These are phyloP conservation scores for Rhizoclosmatium sp. DNA, from an alignment of 192 early-diverging fungal genomes.

Conservation along the genomic window DNA sequence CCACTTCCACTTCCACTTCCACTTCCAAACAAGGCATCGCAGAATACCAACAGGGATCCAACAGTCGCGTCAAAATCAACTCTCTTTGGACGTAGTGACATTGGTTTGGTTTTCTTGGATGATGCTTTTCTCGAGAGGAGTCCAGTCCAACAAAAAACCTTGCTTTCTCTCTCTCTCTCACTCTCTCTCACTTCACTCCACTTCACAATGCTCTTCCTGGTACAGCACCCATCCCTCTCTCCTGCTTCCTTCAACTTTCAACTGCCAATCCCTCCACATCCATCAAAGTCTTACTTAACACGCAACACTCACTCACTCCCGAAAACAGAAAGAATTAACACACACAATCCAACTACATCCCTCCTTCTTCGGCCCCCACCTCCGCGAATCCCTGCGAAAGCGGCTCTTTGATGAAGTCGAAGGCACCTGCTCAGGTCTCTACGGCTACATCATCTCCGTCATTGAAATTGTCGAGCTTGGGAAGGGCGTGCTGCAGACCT, in stretches of 20 bases:
- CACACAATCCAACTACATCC: constrained; percentile 96
- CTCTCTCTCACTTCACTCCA: neutral
- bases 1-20: neutral
- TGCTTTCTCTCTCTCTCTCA: neutral
- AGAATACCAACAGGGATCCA: neutral
- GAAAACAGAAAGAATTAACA: constrained; percentile 75
- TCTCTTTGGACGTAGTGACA: constrained; percentile 20
- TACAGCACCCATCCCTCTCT: too few species aligned
- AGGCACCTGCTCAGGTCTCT: constrained; percentile 91
- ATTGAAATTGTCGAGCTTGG: constrained; percentile 80
- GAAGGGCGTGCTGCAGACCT: constrained; percentile 77
- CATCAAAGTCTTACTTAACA: too few species aligned
- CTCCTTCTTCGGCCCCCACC: constrained; percentile 77
- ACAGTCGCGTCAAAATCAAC: constrained; percentile 8
- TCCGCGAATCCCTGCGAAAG: constrained; percentile 78
- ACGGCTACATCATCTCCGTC: constrained; percentile 91
- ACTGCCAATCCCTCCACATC: too few species aligned
- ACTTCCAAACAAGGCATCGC: neutral
- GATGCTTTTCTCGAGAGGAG: neutral
- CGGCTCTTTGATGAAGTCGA: constrained; percentile 95
- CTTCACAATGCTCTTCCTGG: neutral
- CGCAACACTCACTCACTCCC: neutral
- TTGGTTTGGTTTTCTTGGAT: neutral
- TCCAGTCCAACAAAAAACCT: neutral
- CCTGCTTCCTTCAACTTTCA: too few species aligned